Percentiles rank a stretch among this genome's conserved stretches.
Evolutionary conservation across 768 basidiomycete species (phyloP).

Genomic region (Boletellus emodensis): DNA sequence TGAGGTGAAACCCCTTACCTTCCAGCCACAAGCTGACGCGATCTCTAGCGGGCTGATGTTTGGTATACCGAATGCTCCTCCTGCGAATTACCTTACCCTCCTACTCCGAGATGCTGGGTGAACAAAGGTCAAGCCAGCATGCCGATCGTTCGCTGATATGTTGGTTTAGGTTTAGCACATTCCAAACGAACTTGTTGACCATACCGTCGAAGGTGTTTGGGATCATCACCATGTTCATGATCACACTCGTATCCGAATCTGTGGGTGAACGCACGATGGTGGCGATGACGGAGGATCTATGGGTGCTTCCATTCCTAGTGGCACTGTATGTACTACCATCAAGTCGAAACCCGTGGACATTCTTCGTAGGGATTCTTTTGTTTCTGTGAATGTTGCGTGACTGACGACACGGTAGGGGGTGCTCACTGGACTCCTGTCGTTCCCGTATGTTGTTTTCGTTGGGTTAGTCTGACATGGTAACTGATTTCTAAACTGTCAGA

Average conservation of each 20-base stretch:
- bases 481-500: conserved; percentile 17
- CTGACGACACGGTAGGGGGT: conserved; percentile 31
- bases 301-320: conserved; percentile 59
- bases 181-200: conserved; percentile 55
- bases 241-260: conserved; percentile 49
- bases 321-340: conserved; percentile 47
- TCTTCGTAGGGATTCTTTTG: conserved; percentile 39
- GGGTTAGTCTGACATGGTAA: neutral
- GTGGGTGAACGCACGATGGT: conserved; percentile 52
- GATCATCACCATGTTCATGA: conserved; percentile 48
- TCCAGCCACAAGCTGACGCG: neutral
- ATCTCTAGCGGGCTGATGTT: conserved; percentile 46
- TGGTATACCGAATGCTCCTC: conserved; percentile 47
- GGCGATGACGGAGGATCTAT: conserved; percentile 51
- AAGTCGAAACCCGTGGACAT: conserved; percentile 48
- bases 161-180: conserved; percentile 48
- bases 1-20: neutral
- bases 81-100: conserved; percentile 55
- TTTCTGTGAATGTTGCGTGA: neutral
- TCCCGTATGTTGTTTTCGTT: conserved; percentile 31
- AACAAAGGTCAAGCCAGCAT: neutral
- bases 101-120: conserved; percentile 53
- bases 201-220: conserved; percentile 53
- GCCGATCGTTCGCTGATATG: neutral
- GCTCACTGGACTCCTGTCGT: conserved; percentile 44